These are phyloP conservation scores for Anaeromyces robustus DNA, from an alignment of 192 early-diverging fungal species.

Conservation along the genomic window DNA sequence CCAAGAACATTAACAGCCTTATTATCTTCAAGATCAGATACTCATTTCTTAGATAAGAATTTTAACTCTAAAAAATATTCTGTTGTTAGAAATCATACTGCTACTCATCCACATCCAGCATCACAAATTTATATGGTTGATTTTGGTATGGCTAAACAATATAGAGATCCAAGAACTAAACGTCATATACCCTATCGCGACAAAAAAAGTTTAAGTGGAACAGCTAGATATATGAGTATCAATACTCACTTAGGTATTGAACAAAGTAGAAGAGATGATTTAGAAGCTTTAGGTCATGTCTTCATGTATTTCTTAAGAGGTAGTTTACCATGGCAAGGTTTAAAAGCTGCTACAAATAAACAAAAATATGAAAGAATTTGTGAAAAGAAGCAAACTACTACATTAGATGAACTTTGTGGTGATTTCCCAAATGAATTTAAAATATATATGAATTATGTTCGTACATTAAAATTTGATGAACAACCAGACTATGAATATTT, in stretches of 20 bases:
- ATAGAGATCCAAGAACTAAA: slow-evolving; percentile 88
- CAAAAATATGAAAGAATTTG: slow-evolving; percentile 99
- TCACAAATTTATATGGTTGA: slow-evolving; percentile 80
- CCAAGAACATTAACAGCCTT: slow-evolving; percentile 4
- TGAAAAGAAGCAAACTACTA: slow-evolving; percentile 88
- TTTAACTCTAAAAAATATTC: slow-evolving; percentile 2
- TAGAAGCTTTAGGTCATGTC: slow-evolving; percentile 95
- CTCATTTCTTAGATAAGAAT: background rate
- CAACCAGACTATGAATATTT: slow-evolving; percentile 91
- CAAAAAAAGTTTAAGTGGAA: slow-evolving; percentile 84
- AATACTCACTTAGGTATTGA: slow-evolving; percentile 91
- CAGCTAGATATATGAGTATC: slow-evolving; percentile 96
- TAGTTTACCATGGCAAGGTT: slow-evolving; percentile 89
- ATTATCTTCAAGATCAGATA: background rate
- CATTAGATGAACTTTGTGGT: slow-evolving; percentile 80
- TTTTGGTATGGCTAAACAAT: slow-evolving; percentile 98
- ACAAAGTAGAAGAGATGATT: slow-evolving; percentile 92
- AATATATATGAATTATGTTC: slow-evolving; percentile 73
- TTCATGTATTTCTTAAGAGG: slow-evolving; percentile 97
- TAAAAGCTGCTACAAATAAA: slow-evolving; percentile 95
- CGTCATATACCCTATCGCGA: slow-evolving; percentile 96
- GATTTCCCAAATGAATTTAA: slow-evolving; percentile 88
- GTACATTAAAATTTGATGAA: slow-evolving; percentile 88
- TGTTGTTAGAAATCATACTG: slow-evolving; percentile 27
- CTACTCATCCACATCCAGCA: slow-evolving; percentile 35